phyloP scores from a whole-genome alignment of 1,284 basidiomycete species.

The Golubevia pallescens region DNA sequence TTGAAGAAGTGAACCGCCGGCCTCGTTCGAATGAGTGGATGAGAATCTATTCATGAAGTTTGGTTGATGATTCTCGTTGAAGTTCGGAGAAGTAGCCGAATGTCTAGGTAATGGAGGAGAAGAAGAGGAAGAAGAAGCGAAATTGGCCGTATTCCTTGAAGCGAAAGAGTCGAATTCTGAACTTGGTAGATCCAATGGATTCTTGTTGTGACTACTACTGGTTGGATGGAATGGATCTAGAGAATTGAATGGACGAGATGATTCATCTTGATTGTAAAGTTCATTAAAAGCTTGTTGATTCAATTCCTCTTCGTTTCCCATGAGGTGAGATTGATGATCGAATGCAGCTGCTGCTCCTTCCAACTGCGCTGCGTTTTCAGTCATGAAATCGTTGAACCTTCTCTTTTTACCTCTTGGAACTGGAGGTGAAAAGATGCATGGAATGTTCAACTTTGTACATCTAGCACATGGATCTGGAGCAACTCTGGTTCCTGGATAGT shows the following conservation, averaged over 20 bases:
- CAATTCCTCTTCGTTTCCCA: neutral
- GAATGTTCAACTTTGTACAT: neutral
- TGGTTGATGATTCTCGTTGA: neutral
- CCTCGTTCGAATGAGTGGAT: neutral
- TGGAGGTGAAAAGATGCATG: neutral
- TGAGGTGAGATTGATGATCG: too few species aligned
- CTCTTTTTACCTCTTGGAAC: neutral
- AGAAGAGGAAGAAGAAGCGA: neutral
- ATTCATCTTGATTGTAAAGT: neutral
- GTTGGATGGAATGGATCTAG: neutral
- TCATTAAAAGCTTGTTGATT: neutral
- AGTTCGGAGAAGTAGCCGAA: neutral
- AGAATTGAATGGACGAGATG: neutral
- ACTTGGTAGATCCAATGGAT: neutral
- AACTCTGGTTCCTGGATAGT: neutral
- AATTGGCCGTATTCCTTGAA: neutral
- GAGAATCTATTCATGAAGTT: neutral
- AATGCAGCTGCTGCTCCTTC: too few species aligned
- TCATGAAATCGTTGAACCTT: neutral
- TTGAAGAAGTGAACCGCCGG: neutral
- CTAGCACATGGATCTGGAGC: neutral
- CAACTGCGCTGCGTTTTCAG: neutral
- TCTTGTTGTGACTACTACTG: neutral
- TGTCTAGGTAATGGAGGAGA: neutral
- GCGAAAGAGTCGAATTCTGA: neutral